Base-by-base conservation (phyloP, 2,329 filamentous ascomycete species). In the Phyllachora maydis region DNA sequence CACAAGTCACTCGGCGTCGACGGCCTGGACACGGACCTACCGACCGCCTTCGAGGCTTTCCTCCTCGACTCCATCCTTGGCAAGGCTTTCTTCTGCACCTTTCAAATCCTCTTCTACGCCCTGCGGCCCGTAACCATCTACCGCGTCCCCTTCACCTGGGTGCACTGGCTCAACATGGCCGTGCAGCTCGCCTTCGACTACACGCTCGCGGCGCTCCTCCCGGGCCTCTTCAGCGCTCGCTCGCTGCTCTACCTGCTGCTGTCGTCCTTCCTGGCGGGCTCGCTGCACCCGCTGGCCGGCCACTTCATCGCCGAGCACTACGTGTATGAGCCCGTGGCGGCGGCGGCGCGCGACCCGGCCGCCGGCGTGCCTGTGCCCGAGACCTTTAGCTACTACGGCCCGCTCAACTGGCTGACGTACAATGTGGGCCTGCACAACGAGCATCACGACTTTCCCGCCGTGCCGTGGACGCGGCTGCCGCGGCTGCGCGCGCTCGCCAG, bases 241-340 rank as follows among this genome's bases (percentile, higher is more conserved):
- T 62, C 79, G 0, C 42, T 95, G 21, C 62, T 69, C 32, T 98
- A 98, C 56, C 56, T 98, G 19, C 56, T 98, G 24, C 53, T 90
- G 35, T 88, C 75, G 40, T 88, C 78, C 24, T 95, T 98, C 59
- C 64, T 98, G 3, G 88, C 88, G 2, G 88, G 88, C 17, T 85
- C 75, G 22, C 62, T 98, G 16, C 88, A 98, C 52, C 88, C 88
- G 4, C 79, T 85, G 28, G 88, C 88, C 0, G 88, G 81, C 21
- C 88, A 98, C 54, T 98, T 98, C 58, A 98, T 98, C 48, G 83
- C 88, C 28, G 88, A 98, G 55, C 88, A 98, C 51, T 85, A 85
- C 51, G 75, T 85, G 34, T 83, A 81, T 42, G 59, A 70, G 36
- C 68, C 65, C 24, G 54, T 65, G 36, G 54, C 54, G 9, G 56